phyloP scores from a whole-genome alignment of 495 filamentous ascomycete species.

The Aspergillus ellipticus region DNA sequence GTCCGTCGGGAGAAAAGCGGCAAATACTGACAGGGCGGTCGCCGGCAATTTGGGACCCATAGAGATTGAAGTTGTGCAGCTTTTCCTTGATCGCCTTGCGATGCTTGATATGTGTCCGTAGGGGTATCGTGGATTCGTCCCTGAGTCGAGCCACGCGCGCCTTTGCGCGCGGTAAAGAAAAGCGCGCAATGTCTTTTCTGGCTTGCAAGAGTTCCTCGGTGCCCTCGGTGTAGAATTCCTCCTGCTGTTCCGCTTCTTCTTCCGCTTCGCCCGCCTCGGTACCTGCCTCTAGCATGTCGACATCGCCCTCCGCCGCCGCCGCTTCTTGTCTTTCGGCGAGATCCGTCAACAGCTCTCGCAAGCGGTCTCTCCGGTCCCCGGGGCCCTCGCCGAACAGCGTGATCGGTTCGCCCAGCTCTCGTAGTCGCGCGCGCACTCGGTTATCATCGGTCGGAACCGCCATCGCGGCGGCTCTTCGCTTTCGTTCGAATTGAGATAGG shows the following conservation, averaged over 20 bases:
- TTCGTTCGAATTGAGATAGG: conserved; percentile 83
- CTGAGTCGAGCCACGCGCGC: conserved; percentile 70
- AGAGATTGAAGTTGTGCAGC: conserved; percentile 77
- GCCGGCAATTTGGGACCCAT: conserved; percentile 87
- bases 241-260: conserved; percentile 71
- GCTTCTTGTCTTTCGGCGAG: conserved; percentile 64
- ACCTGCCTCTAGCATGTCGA: conserved; percentile 51
- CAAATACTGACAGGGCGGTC: conserved; percentile 87
- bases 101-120: conserved; percentile 86
- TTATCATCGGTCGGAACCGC: conserved; percentile 95
- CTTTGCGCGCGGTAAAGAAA: conserved; percentile 80
- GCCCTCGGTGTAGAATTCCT: conserved; percentile 94
- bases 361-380: conserved; percentile 76
- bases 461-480: conserved; percentile 81
- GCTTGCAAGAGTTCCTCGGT: conserved; percentile 69
- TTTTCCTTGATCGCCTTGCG: conserved; percentile 84
- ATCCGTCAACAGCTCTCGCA: conserved; percentile 75
- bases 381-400: conserved; percentile 94
- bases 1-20: conserved; percentile 81
- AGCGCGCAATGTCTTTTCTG: conserved; percentile 76
- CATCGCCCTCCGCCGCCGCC: conserved; percentile 58
- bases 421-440: conserved; percentile 72
- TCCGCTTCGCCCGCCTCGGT: conserved; percentile 45
- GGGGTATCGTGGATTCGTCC: conserved; percentile 72
- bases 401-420: conserved; percentile 84